Evolutionary conservation across 768 basidiomycete genomes (phyloP), one percentile per base, ranked within the genome.

Genomic region (Termitomyces bulborhizus): DNA sequence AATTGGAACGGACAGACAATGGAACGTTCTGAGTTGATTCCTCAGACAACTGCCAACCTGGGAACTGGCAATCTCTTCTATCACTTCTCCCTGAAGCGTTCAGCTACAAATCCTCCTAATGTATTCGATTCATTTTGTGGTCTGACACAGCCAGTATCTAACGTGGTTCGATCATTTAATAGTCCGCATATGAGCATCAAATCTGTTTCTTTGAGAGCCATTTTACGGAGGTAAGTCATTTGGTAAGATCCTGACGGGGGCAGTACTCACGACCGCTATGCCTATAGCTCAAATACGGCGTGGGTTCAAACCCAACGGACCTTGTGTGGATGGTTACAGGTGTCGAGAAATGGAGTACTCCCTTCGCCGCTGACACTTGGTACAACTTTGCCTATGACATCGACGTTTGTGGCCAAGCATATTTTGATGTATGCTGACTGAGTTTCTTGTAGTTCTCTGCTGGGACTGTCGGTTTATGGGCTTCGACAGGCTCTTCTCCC

Each of bases 381-480:
- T 81, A 76, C 70, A 84, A 84, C 73, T 84, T 85, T 59, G 83
- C 82, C 31, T 84, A 84, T 60, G 83, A 84, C 57, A 83, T 84
- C 62, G 70, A 84, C 62, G 81, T 79, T 51, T 55, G 80, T 71
- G 18, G 56, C 16, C n/a, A 34, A 49, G 36, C 5, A 37, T 42
- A 16, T 32, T 32, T 15, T 21, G 15, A 43, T 36, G 26, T 42
- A n/a, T 34, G 3, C 29, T 46, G 11, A 59, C n/a, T 8, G 42
- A 15, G 1, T 31, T 34, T 42, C 13, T 31, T 39, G 26, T 46
- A 84, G 79, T 84, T 85, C 69, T 71, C 71, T 40, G 71, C 72
- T 2, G 66, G 69, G 24, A 82, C 78, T 1, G 80, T 83, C 49
- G 81, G 82, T 24, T 74, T 85, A 16, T 85, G 79, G 79, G 76